Evolutionary conservation across 192 early-diverging fungal species (phyloP), one percentile per base, ranked within the genome.

Genomic region (Powellomyces hirtus): DNA sequence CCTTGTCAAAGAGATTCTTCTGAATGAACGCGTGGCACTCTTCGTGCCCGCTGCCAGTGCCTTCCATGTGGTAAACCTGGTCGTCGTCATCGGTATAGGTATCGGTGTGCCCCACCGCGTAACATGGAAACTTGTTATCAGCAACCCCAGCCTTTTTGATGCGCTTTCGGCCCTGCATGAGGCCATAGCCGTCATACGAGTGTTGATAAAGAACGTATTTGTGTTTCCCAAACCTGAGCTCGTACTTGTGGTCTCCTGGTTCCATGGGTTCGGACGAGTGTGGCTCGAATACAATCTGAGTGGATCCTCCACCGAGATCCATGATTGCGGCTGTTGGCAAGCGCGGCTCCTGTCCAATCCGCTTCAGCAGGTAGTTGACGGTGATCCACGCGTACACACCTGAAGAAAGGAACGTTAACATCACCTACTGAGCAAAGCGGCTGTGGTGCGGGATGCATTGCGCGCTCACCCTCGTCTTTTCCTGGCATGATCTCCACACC

Each of bases 301-400:
- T 98, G 24, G 93, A 95, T 2, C 90, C 97, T 49, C 97, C 97
- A 38, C 97, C 97, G 63, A 98, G 83, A 73, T 98, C 97, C 86
- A 98, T 89, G 29, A 95, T 88, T 0, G 93, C 97, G 1, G 90
- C 95, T 1, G 94, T 95, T 6, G 78, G 72, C 6, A 51, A 57
- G 59, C 80, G 73, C 31, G 78, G 74, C 13, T 60, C 36, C 65
- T 77, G 59, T 10, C 86, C 91, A 50, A 95, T 81, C 22, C 76
- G 77, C 22, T 81, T 73, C 31, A 95, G 81, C 7, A 98, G 78
- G 64, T 92, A 96, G 76, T 98, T 98, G 24, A 96, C 91, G 0
- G 96, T 98, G 51, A 98, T 92, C 96, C 96, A 98, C 34, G 95
- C 95, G 78, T 89, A 98, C n/a, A 97, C 88, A 44, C 94, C 73